Conservation (phyloP, 352 stramenopile species). For the Pythium brachiatum region DNA sequence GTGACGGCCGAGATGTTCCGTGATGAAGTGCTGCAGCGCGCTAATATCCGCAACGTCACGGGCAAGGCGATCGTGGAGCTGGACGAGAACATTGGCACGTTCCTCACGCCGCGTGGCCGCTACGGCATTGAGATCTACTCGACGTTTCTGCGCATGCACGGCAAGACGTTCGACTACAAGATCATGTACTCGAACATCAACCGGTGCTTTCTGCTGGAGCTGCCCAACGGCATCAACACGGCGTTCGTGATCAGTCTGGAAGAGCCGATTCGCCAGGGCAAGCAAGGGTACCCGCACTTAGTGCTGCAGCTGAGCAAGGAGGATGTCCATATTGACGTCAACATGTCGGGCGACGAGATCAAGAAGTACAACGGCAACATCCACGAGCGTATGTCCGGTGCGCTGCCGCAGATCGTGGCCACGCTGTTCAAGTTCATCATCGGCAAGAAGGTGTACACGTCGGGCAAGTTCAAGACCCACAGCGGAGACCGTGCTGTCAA, state of each 20-base stretch:
- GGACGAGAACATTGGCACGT: slow-evolving; percentile 95
- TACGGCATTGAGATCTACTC: slow-evolving; percentile 98
- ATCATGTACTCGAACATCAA: slow-evolving; percentile 99
- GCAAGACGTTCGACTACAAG: slow-evolving; percentile 99
- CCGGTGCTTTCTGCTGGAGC: slow-evolving; percentile 96
- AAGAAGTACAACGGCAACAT: slow-evolving; percentile 98
- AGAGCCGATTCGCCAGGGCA: slow-evolving; percentile 98
- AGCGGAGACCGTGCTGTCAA: slow-evolving; percentile 87
- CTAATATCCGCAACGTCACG: slow-evolving; percentile 90
- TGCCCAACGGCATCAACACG: slow-evolving; percentile 96
- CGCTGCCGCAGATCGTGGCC: slow-evolving; percentile 97
- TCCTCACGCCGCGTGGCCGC: slow-evolving; percentile 96
- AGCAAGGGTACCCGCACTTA: slow-evolving; percentile 98
- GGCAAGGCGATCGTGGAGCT: slow-evolving; percentile 97
- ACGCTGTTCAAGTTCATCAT: slow-evolving; percentile 98
- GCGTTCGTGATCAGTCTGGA: slow-evolving; percentile 99
- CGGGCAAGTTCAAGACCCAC: slow-evolving; percentile 89
- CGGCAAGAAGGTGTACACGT: slow-evolving; percentile 97
- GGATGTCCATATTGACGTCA: slow-evolving; percentile 89
- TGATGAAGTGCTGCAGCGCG: slow-evolving; percentile 80
- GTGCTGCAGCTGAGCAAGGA: slow-evolving; percentile 95
- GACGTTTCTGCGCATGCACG: slow-evolving; percentile 96
- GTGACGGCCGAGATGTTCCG: slow-evolving; percentile 77
- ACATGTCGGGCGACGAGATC: slow-evolving; percentile 96
- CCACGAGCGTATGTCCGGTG: slow-evolving; percentile 94